Base-by-base conservation (phyloP, 495 filamentous ascomycete genomes). In the Lentithecium fluviatile region DNA sequence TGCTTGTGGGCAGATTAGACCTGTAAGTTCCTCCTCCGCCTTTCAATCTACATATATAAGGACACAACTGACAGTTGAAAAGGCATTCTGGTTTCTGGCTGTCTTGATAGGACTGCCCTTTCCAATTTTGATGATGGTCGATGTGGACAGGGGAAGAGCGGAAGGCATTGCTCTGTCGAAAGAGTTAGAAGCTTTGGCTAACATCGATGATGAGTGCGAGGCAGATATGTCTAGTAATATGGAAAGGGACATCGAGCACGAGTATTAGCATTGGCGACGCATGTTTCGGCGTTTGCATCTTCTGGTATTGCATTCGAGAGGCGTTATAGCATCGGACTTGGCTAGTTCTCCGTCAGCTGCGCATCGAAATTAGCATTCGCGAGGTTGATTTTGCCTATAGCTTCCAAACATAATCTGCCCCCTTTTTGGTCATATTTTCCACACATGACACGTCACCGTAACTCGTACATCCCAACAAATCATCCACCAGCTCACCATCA, bases 41-140 rank as follows among this genome's bases (percentile, higher is more conserved):
- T 21, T 34, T 56, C 36, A 19, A 1, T 47, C 11, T 58, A 20
- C 2, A 17, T 25, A 21, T 53, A 13, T 25, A 36, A 48, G 51
- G 53, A 15, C 52, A 45, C 42, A 15, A 47, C 21, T 50, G 60
- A 51, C 23, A 0, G 17, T 17, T 3, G 13, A 15, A 24, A 21
- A 69, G 71, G 91, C 93, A 1, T 98, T 98, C 70, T 88, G 88
- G 77, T 98, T 98, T 68, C 76, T 98, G 26, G 92, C 91, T 1
- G 79, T 85, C 6, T 74, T 98, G 34, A 86, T 98, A 8, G 85
- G 88, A 37, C 69, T 95, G 0, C 92, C 94, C 12, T 81, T 91
- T 32, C 90, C 91, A 6, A 73, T 97, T 20, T 91, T 97, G 73
- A 85, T 83, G 52, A 81, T 88, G 24, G 88, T 98, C 24, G 82